phyloP scores from a whole-genome alignment of 2,329 filamentous ascomycete species.

The Diplodia sapinea region DNA sequence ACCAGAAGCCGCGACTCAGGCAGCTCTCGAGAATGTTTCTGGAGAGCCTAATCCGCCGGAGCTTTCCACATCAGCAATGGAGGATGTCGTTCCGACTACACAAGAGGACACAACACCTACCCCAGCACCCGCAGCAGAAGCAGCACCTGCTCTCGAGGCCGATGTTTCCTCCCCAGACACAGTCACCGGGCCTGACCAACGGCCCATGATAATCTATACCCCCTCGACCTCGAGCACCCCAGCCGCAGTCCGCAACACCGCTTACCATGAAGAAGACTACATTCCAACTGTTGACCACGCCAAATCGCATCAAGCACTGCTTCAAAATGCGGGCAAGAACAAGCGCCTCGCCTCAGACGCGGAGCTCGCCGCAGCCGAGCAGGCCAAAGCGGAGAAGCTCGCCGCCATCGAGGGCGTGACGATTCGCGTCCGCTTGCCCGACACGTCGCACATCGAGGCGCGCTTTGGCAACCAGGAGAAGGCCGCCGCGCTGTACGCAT shows the following conservation, averaged over 20 bases:
- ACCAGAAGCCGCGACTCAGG: constrained; percentile 37
- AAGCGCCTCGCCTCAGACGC: constrained; percentile 80
- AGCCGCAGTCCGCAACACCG: constrained; percentile 68
- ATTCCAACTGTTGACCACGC: constrained; percentile 76
- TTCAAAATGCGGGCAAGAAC: constrained; percentile 69
- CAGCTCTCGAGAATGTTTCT: constrained; percentile 38
- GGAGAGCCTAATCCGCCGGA: constrained; percentile 35
- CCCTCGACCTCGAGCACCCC: constrained; percentile 78
- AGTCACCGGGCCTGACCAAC: constrained; percentile 40
- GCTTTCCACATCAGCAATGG: constrained; percentile 21
- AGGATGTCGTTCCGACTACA: constrained; percentile 25
- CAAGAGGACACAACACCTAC: constrained; percentile 39
- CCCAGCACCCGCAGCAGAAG: constrained; percentile 33
- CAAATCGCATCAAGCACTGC: constrained; percentile 72
- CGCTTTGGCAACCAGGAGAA: constrained; percentile 72
- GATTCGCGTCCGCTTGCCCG: constrained; percentile 85
- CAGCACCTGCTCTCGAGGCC: constrained; percentile 34
- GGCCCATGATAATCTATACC: constrained; percentile 74
- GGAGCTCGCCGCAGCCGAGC: constrained; percentile 74
- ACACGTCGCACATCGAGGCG: constrained; percentile 78
- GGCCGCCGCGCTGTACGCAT: constrained; percentile 73
- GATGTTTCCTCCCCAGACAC: constrained; percentile 34
- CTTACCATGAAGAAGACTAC: constrained; percentile 76
- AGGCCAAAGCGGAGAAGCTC: constrained; percentile 68
- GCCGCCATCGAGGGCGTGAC: constrained; percentile 68